These are phyloP conservation scores for Penicillium capsulatum DNA, from an alignment of 2,329 filamentous ascomycete genomes.

Conservation along the genomic window DNA sequence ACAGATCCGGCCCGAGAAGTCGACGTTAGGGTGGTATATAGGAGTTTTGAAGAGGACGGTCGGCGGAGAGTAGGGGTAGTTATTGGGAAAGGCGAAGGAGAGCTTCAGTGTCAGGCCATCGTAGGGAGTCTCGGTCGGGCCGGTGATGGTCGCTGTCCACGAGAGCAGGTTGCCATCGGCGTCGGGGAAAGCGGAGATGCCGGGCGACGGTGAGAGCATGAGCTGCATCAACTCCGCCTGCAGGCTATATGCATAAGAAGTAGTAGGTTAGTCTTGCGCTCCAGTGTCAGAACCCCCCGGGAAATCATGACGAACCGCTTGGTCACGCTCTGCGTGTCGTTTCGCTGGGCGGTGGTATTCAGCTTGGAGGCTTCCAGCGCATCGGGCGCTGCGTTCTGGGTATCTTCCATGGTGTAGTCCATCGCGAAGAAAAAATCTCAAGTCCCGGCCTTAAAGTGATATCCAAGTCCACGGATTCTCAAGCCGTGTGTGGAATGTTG, in stretches of 20 bases:
- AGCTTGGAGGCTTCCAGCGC: slow-evolving; percentile 61
- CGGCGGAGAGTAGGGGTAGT: slow-evolving; percentile 89
- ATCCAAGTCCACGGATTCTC: slow-evolving; percentile 13
- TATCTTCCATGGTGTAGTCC: slow-evolving; percentile 57
- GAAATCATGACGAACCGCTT: slow-evolving; percentile 64
- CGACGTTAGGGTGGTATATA: slow-evolving; percentile 98
- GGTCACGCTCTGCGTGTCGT: slow-evolving; percentile 69
- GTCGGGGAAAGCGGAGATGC: slow-evolving; percentile 90
- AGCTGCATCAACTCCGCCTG: slow-evolving; percentile 98
- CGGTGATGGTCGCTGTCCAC: slow-evolving; percentile 92
- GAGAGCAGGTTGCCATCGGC: slow-evolving; percentile 83
- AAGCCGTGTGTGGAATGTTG: slow-evolving; percentile 19
- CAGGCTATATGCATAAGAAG: slow-evolving; percentile 54
- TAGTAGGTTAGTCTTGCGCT: slow-evolving; percentile 1
- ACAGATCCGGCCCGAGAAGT: slow-evolving; percentile 95
- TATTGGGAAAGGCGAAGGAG: slow-evolving; percentile 80
- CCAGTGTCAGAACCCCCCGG: no score
- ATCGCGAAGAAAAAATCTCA: slow-evolving; percentile 32
- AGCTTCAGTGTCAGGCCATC: slow-evolving; percentile 85
- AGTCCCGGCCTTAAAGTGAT: slow-evolving; percentile 5
- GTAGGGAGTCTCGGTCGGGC: slow-evolving; percentile 88
- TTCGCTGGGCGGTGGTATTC: slow-evolving; percentile 50
- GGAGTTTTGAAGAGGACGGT: slow-evolving; percentile 96
- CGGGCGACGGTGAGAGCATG: slow-evolving; percentile 91
- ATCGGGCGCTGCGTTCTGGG: slow-evolving; percentile 64